Conservation (phyloP, 345 rosid species). For the Reutealis trisperma region DNA sequence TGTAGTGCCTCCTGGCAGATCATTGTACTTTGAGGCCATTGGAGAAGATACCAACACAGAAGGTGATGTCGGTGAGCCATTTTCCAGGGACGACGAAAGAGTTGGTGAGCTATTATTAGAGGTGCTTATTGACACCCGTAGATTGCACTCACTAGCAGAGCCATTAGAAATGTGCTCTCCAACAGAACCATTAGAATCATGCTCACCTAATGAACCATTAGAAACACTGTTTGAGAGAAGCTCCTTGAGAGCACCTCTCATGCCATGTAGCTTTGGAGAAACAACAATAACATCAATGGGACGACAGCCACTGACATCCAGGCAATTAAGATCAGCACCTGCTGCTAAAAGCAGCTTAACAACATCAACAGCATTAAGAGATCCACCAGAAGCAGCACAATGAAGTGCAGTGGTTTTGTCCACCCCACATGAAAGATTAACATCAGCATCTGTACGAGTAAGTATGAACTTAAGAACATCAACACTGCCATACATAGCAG, state of each 20-base stretch:
- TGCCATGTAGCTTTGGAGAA: constrained; percentile 43
- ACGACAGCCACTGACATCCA: constrained; percentile 53
- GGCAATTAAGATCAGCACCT: constrained; percentile 55
- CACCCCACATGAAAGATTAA: constrained; percentile 45
- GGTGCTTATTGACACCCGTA: constrained; percentile 27
- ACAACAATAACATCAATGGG: constrained; percentile 60
- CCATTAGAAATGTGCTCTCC: constrained; percentile 15
- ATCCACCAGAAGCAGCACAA: constrained; percentile 72
- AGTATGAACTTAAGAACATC: constrained; percentile 45
- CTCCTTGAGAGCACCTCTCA: constrained; percentile 45
- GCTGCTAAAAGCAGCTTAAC: constrained; percentile 55
- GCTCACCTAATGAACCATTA: background rate
- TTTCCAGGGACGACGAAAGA: constrained; percentile 37
- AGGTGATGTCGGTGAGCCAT: constrained; percentile 39
- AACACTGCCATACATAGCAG: constrained; percentile 55
- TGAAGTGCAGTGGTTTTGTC: constrained; percentile 69
- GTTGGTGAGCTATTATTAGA: constrained; percentile 34
- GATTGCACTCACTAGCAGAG: constrained; percentile 16
- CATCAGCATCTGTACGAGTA: constrained; percentile 27
- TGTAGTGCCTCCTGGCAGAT: constrained; percentile 3
- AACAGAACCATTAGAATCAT: background rate
- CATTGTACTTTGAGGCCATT: constrained; percentile 30
- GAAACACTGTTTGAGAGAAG: constrained; percentile 22
- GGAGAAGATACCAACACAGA: constrained; percentile 34
- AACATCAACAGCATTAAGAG: constrained; percentile 43